phyloP scores from a whole-genome alignment of 2,329 filamentous ascomycete species.

The Aspergillus sp. region DNA sequence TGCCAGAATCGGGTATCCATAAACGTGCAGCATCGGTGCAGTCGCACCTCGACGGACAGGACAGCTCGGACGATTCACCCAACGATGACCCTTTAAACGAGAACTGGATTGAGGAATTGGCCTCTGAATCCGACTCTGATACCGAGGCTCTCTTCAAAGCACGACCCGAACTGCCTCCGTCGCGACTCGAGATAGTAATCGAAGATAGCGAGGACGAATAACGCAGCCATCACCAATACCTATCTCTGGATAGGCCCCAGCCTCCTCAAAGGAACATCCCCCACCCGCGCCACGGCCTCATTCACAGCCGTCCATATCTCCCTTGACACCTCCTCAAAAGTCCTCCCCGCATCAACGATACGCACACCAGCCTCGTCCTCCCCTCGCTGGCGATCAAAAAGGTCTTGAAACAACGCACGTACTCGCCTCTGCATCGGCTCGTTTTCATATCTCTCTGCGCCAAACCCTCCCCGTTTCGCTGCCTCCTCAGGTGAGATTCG shows the following conservation, averaged over 20 bases:
- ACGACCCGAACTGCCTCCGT: conserved; percentile 6
- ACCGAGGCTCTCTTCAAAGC: conserved; percentile 5
- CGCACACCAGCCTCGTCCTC: conserved; percentile 41
- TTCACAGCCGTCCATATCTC: conserved; percentile 27
- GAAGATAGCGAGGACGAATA: conserved; percentile 45
- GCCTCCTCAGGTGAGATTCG: conserved; percentile 69
- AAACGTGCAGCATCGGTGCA: no score
- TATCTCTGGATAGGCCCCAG: conserved; percentile 24
- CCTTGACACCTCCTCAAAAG: conserved; percentile 44
- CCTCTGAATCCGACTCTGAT: conserved; percentile 21
- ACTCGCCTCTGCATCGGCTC: conserved; percentile 74
- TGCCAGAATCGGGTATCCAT: no score
- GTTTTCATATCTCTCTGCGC: conserved; percentile 81
- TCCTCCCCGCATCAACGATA: conserved; percentile 47
- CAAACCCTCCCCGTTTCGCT: conserved; percentile 72
- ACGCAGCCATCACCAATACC: conserved; percentile 6
- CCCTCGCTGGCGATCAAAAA: conserved; percentile 40
- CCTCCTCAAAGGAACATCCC: conserved; percentile 28
- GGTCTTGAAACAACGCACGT: conserved; percentile 58
- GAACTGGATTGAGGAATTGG: conserved; percentile 26
- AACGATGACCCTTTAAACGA: conserved; percentile 23
- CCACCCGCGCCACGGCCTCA: conserved; percentile 25
- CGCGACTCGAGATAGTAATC: conserved; percentile 38
- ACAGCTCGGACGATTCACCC: conserved; percentile 9
- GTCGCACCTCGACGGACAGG: conserved; percentile 3